Evolutionary conservation across 2,329 filamentous ascomycete genomes (phyloP).

Genomic region (Pseudophaeomoniella oleicola): DNA sequence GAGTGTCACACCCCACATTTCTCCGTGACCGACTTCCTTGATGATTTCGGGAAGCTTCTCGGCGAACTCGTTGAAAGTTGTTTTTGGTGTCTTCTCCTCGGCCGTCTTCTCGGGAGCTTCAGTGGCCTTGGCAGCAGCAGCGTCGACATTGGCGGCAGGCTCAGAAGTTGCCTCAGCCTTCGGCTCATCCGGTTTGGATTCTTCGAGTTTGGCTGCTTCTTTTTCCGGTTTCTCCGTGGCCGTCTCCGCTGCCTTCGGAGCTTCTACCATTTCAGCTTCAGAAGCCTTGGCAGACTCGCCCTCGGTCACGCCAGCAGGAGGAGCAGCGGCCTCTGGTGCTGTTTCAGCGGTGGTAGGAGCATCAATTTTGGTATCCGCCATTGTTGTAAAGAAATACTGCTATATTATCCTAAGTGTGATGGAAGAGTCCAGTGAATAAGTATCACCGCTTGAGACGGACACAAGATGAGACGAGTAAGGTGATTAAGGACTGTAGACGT

Average conservation of each 20-base stretch:
- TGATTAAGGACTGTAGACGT: too few relatives aligned
- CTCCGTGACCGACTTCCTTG: constrained; percentile 35
- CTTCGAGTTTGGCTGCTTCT: neutral
- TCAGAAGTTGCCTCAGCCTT: neutral
- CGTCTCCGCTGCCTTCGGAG: neutral
- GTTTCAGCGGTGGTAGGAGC: neutral
- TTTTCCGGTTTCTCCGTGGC: too few relatives aligned
- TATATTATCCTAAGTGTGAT: too few relatives aligned
- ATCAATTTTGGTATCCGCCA: neutral
- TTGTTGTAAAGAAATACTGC: neutral
- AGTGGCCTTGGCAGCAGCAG: neutral
- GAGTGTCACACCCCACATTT: constrained; percentile 80
- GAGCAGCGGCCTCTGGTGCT: neutral
- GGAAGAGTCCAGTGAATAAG: too few relatives aligned
- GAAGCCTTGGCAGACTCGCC: neutral
- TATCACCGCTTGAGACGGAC: too few relatives aligned
- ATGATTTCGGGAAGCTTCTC: neutral
- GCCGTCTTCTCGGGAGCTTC: neutral
- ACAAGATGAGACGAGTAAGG: too few relatives aligned
- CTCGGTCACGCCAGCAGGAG: neutral
- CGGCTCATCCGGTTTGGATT: neutral
- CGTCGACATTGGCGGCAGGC: neutral
- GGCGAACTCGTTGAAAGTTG: constrained; percentile 1
- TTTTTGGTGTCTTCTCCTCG: neutral
- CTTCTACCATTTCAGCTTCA: neutral